Evolutionary conservation across 2,329 filamentous ascomycete species (phyloP).

Genomic region (Aspergillus ruber): DNA sequence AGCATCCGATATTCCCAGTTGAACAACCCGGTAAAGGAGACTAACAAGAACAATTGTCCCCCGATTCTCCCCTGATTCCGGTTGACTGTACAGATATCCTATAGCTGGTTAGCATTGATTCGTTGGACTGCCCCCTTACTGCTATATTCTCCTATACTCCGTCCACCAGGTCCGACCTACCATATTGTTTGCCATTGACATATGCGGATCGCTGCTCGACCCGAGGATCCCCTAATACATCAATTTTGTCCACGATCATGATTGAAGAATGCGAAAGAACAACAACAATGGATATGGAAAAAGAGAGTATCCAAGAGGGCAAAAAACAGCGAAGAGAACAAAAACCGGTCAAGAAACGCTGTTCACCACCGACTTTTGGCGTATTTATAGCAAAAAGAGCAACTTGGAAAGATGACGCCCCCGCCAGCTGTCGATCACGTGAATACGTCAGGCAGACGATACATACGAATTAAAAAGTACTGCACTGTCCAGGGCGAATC

Average conservation of each 20-base stretch:
- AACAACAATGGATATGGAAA: too few species aligned
- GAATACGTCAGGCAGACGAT: conserved; percentile 5
- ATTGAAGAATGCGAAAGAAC: background rate
- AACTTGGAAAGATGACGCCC: conserved; percentile 5
- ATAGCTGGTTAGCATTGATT: background rate
- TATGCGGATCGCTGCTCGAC: conserved; percentile 57
- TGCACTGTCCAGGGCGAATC: too few species aligned
- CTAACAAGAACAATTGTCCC: conserved; percentile 51
- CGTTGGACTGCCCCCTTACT: background rate
- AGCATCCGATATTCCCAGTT: background rate
- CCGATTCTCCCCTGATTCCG: conserved; percentile 37
- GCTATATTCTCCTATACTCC: background rate
- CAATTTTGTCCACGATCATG: conserved; percentile 58
- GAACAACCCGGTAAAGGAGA: background rate
- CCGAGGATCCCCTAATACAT: conserved; percentile 57
- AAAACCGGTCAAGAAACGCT: background rate
- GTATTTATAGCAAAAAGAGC: conserved; percentile 7
- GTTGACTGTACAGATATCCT: conserved; percentile 50
- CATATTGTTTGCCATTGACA: conserved; percentile 66
- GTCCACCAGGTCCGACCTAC: conserved; percentile 20
- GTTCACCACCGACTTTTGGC: background rate
- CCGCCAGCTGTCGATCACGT: conserved; percentile 15
- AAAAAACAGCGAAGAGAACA: background rate
- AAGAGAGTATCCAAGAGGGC: background rate
- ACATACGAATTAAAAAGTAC: background rate